Evolutionary conservation across 352 stramenopile genomes (phyloP).

Genomic region (Globisporangium canariense): DNA sequence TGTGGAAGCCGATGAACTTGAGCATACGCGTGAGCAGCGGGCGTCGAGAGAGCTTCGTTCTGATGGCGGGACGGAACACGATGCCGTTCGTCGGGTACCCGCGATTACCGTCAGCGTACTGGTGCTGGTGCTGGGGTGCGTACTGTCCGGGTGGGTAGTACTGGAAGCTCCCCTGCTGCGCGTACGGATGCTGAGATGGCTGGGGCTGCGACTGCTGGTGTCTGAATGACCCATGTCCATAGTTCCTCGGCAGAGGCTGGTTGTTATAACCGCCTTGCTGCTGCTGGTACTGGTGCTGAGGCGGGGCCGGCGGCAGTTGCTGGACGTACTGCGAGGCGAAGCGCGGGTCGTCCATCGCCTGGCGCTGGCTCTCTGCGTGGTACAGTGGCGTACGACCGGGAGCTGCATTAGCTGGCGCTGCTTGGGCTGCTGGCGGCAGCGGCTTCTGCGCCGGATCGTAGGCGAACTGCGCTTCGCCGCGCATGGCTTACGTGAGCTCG

Average conservation of each 20-base stretch:
- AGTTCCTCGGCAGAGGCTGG: conserved; percentile 5
- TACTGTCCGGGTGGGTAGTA: conserved; percentile 1
- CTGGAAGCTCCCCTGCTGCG: conserved; percentile 7
- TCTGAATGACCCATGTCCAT: neutral
- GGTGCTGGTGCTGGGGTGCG: conserved; percentile 5
- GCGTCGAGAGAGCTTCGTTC: neutral
- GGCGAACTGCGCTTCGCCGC: neutral
- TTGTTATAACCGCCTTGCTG: neutral
- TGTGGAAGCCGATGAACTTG: conserved; percentile 37
- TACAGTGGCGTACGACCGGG: neutral
- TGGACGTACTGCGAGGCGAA: neutral
- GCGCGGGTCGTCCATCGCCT: neutral
- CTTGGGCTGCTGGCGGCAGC: neutral
- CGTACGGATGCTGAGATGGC: neutral
- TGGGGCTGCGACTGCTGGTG: conserved; percentile 6
- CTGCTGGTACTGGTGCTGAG: conserved; percentile 1
- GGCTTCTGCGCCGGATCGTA: conserved; percentile 12
- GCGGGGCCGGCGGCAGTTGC: neutral
- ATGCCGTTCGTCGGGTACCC: neutral
- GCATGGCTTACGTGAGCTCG: neutral
- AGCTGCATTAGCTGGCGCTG: too few species aligned
- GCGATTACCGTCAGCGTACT: neutral
- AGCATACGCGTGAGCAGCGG: conserved; percentile 4
- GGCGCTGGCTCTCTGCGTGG: neutral
- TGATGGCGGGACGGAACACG: neutral